Evolutionary conservation across 352 stramenopile species (phyloP), one percentile per base, ranked within the genome.

Genomic region (Phytopythium delawarense): DNA sequence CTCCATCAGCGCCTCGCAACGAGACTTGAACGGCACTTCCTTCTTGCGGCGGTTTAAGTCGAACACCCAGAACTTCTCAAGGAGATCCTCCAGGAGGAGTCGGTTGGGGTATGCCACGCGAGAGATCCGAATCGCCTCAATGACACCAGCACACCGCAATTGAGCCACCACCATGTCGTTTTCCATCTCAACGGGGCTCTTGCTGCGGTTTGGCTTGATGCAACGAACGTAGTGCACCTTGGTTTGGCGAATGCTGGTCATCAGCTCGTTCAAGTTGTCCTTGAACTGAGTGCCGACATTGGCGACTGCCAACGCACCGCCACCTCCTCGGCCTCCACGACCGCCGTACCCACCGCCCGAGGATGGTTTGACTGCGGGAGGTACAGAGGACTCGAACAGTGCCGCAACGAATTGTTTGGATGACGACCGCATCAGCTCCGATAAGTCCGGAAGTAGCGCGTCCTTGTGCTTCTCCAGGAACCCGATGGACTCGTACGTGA

Each of bases 141-240:
- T 97, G 15, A 99, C 96, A 85, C 98, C 98, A 65, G 96, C 96
- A 64, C 99, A 99, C 35, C 91, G 85, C 48, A 99, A 71, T 73
- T 99, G 97, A 44, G 98, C 94, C 4, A 98, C 94, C 6, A 98
- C 87, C 79, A 98, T 93, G 25, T 88, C 76, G 40, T 98, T 75
- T 50, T 98, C 94, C 80, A 99, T 92, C n/a, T 60, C 72, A 1
- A 64, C 76, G 9, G 87, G 61, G 66, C 97, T 97, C 70, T 99
- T 98, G 37, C 97, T 89, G 71, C 98, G 88, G 76, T 99, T 99
- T 0, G 98, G 97, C 81, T 99, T 99, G 62, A 99, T 98, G 76
- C 98, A 99, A 42, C 97, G 88, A 53, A 99, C 96, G 67, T 99
- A 99, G 69, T 99, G 97, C 18, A 98, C 96, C 58, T 97, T 89